phyloP scores from a whole-genome alignment of 2,329 filamentous ascomycete species.

The Arthrobotrys conoides region DNA sequence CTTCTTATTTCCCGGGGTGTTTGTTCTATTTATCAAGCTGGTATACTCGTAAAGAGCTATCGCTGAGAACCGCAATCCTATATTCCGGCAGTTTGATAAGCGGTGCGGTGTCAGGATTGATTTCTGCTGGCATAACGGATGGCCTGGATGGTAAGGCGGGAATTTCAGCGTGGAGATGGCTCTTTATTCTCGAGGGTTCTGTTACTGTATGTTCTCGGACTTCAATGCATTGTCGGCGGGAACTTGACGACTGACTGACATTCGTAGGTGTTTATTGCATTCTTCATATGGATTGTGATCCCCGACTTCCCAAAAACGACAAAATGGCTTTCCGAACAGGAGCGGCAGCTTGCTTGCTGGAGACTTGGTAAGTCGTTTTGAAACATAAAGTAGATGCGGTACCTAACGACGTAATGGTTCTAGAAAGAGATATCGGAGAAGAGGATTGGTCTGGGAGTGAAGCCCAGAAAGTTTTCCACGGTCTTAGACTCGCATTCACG shows the following conservation, averaged over 20 bases:
- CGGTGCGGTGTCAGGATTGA: slow-evolving; percentile 79
- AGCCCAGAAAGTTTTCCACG: slow-evolving; percentile 73
- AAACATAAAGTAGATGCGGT: background rate
- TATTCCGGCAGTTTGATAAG: slow-evolving; percentile 79
- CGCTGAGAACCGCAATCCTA: slow-evolving; percentile 76
- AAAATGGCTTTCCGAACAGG: slow-evolving; percentile 74
- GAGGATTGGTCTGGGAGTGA: slow-evolving; percentile 75
- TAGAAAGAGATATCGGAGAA: slow-evolving; percentile 72
- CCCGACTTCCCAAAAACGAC: slow-evolving; percentile 78
- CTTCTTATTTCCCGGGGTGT: slow-evolving; percentile 75
- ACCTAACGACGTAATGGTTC: background rate
- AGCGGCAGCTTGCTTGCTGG: slow-evolving; percentile 74
- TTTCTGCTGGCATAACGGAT: slow-evolving; percentile 76
- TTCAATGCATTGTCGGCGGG: background rate
- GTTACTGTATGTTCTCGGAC: slow-evolving; percentile 69
- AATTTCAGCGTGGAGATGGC: slow-evolving; percentile 75
- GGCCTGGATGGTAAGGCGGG: slow-evolving; percentile 75
- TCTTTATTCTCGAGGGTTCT: slow-evolving; percentile 79
- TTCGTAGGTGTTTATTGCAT: slow-evolving; percentile 71
- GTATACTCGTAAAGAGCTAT: slow-evolving; percentile 79
- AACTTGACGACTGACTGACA: background rate
- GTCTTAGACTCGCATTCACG: slow-evolving; percentile 72
- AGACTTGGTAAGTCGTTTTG: slow-evolving; percentile 67
- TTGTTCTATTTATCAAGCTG: slow-evolving; percentile 74
- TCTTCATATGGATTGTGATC: slow-evolving; percentile 73